Evolutionary conservation across 306 rosid species (phyloP).

Genomic region (Rosa lucieae): DNA sequence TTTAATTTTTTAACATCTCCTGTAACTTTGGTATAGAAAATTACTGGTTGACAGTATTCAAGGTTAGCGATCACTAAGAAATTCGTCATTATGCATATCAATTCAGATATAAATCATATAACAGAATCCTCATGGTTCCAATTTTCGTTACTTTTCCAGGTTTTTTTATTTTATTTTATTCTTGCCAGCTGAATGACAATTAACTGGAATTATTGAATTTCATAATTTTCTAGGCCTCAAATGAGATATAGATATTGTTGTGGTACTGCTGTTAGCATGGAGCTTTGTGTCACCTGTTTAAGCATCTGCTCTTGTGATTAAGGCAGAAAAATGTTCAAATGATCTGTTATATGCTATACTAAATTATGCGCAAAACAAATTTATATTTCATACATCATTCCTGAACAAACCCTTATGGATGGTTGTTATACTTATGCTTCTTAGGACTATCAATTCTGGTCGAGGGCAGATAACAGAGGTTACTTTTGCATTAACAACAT

Average conservation of each 20-base stretch:
- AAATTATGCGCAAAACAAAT: not conserved
- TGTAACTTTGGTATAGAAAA: no score
- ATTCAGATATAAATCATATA: no score
- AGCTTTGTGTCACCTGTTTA: not conserved
- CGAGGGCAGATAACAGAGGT: slow-evolving; percentile 66
- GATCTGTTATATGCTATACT: not conserved
- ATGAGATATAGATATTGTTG: not conserved
- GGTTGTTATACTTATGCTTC: slow-evolving; percentile 6
- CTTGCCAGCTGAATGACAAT: not conserved
- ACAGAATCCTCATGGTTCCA: not conserved
- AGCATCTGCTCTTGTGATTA: not conserved
- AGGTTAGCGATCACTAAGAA: not conserved
- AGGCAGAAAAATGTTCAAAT: not conserved
- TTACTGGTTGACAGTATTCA: not conserved
- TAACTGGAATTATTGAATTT: not conserved
- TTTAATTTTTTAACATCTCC: not conserved
- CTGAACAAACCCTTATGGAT: not conserved
- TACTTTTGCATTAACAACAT: slow-evolving; percentile 57
- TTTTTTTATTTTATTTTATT: not conserved
- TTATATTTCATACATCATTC: not conserved
- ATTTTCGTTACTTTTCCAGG: not conserved
- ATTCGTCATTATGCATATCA: not conserved
- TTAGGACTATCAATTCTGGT: slow-evolving; percentile 90
- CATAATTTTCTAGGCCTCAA: not conserved
- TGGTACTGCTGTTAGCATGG: not conserved